phyloP scores from a whole-genome alignment of 2,329 filamentous ascomycete genomes.

The Pestalotiopsis sp. region DNA sequence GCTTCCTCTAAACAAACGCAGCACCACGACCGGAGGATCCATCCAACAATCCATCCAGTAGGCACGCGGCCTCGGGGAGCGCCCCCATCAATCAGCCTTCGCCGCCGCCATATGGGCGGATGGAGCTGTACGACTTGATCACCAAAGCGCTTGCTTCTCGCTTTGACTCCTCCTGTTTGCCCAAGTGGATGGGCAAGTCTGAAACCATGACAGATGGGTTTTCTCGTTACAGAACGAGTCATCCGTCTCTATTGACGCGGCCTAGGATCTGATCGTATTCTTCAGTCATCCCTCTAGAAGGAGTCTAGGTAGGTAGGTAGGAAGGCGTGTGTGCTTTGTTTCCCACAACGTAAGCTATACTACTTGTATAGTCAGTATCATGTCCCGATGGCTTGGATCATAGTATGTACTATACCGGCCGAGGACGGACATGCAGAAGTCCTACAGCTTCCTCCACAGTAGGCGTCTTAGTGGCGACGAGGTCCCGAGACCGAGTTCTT shows the following conservation, averaged over 20 bases:
- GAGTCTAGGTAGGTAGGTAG: background rate
- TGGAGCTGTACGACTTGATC: background rate
- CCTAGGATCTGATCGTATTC: background rate
- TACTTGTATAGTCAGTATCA: background rate
- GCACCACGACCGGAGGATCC: background rate
- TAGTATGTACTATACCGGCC: background rate
- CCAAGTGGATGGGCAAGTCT: conserved; percentile 6
- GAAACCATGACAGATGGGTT: conserved; percentile 13
- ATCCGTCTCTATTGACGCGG: conserved; percentile 5
- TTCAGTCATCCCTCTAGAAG: background rate
- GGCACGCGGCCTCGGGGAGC: background rate
- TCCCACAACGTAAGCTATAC: background rate
- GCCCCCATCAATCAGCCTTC: background rate
- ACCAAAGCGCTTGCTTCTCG: background rate
- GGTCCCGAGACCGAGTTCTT: background rate
- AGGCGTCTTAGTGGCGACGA: background rate
- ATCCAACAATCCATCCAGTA: background rate
- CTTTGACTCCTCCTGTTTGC: conserved; percentile 10
- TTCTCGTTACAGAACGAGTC: conserved; percentile 12
- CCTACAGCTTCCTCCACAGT: background rate
- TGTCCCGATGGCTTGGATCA: background rate
- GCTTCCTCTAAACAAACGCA: conserved; percentile 3
- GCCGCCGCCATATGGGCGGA: background rate
- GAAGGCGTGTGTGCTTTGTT: background rate
- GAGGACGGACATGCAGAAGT: background rate